Base-by-base conservation (phyloP, 768 basidiomycete species). In the Russula ochroleuca region DNA sequence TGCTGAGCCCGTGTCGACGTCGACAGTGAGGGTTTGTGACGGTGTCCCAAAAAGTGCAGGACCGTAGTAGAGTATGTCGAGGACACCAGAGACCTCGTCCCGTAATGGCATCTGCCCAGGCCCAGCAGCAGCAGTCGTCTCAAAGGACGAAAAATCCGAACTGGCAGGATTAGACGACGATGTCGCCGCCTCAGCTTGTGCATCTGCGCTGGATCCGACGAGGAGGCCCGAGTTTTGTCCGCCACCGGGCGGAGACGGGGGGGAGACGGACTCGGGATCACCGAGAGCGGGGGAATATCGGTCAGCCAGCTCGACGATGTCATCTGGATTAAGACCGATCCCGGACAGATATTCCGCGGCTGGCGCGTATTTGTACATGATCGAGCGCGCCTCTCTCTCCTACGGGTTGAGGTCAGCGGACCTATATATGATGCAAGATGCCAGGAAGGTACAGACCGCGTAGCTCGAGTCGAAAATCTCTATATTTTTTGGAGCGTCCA, bases 1-100 rank as follows among this genome's bases (percentile, higher is more conserved):
- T 38, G 82, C 76, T 8, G 83, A 85, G 55, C 87, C 85, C 3
- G 87, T 88, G 72, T 90, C 88, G 66, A 88, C 75, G 71, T 86
- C 82, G 38, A 88, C 78, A 2, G 78, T 75, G 19, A 88, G 68
- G 23, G 66, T 57, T 71, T 87, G 85, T 0, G 74, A 67, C 1
- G 81, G 81, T 19, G 83, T 83, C 11, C 88, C 88, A 57, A 89
- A 76, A 6, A 66, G 40, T 52, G 86, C 58, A 10, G 70, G 63
- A 2, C 79, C 81, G 59, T 80, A 83, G 69, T 85, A 85, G 59
- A 80, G 71, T 33, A 80, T 64, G 62, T 84, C 81, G 48, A 78
- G 66, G 31, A 62, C 62, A 19, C 74, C 75, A 23, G 73, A 71
- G 2, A 78, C 72, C 61, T 77, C 70, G 68, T 82, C 81, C 13